Base-by-base conservation (phyloP, 805 yeast genomes). In the Myxozyma kluyveri region DNA sequence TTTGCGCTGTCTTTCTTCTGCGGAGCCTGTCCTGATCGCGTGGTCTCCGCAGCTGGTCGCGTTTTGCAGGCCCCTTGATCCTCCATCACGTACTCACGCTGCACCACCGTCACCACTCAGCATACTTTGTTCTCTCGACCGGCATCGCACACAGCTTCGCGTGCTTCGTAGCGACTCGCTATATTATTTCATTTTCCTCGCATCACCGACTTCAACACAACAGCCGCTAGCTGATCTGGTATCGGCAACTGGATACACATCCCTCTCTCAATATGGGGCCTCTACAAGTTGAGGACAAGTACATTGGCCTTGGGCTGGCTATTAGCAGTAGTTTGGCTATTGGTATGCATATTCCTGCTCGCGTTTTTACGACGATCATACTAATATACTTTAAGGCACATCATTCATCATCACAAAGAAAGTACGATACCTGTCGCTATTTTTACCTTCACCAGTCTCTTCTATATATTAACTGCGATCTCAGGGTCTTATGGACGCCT, bases 221-320 rank as follows among this genome's bases (percentile, higher is more conserved):
- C n/a, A n/a, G n/a, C n/a, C n/a, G n/a, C n/a, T n/a, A n/a, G n/a
- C 35, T 31, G 35, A 14, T 10, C 35, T 31, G 10, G 35, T 12
- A 31, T 10, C 35, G 10, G 14, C 14, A 31, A 14, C 14, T 31
- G 14, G 35, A 31, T 14, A 14, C 35, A 14, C 35, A 10, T 31
- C 14, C 35, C 35, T 12, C 14, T 31, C 35, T 18, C 10, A 45
- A n/a, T n/a, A 48, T 48, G 52, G 43, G 60, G 22, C 48, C 55
- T 5, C 32, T 51, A 9, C 46, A 46, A 38, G 68, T 85, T 65
- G 95, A 88, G 63, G 96, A 88, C 57, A 88, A 89, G 67, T 88
- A 86, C 66, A 85, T 88, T 55, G 96, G 96, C 19, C 78, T 88
- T 54, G 90, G 88, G 12, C 77, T 88, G 61, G 96, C 96, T 50